phyloP scores from a whole-genome alignment of 2,329 filamentous ascomycete genomes.

The Aureobasidium sp. region DNA sequence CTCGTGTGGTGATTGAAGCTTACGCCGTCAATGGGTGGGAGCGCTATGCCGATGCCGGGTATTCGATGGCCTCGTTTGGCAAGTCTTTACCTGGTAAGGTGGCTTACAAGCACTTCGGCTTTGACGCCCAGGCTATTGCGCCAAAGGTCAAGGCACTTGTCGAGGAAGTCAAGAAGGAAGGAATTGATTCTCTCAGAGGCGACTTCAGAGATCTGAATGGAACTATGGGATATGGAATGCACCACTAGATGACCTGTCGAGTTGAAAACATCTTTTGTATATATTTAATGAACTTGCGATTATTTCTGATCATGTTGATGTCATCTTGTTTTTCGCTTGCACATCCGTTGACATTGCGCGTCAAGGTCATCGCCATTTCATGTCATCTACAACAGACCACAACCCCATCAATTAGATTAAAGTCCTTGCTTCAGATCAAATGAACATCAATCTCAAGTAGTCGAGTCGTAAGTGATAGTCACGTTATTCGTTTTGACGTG shows the following conservation, averaged over 20 bases:
- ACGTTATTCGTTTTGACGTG: constrained; percentile 4
- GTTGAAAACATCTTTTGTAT: background rate
- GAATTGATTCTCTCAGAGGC: constrained; percentile 26
- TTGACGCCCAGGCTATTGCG: constrained; percentile 41
- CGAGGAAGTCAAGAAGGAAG: constrained; percentile 31
- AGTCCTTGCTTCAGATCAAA: no score
- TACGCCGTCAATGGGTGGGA: constrained; percentile 55
- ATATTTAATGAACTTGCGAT: background rate
- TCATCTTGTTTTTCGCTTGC: no score
- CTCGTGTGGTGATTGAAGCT: constrained; percentile 52
- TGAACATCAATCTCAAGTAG: background rate
- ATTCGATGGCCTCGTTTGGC: constrained; percentile 49
- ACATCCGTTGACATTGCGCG: no score
- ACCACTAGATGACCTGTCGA: constrained; percentile 14
- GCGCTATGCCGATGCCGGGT: constrained; percentile 52
- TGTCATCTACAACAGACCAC: no score
- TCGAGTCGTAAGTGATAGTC: constrained; percentile 5
- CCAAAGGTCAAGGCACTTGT: constrained; percentile 33
- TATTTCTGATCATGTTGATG: background rate
- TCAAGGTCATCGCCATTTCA: no score
- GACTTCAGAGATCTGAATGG: constrained; percentile 28
- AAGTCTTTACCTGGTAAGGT: constrained; percentile 50
- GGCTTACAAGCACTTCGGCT: constrained; percentile 52
- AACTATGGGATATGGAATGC: constrained; percentile 20
- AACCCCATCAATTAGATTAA: no score